A percentile compares a stretch with the other conserved stretches of the same genome.
These are phyloP conservation scores for Citrullus amarus DNA, from an alignment of 306 rosid genomes.

Conservation along the genomic window DNA sequence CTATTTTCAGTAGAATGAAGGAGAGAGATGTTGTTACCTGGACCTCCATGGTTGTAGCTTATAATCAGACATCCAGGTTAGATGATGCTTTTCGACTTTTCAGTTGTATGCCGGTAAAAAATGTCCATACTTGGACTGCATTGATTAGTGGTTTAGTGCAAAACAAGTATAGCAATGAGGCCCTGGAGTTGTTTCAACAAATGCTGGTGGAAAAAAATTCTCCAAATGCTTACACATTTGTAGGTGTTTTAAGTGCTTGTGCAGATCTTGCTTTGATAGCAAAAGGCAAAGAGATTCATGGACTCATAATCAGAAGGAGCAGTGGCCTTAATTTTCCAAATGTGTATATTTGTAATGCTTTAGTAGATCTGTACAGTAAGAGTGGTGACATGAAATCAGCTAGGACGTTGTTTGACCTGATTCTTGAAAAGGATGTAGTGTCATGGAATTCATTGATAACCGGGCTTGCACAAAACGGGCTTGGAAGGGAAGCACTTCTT, in stretches of 20 bases:
- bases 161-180: slow-evolving; percentile 24
- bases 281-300: slow-evolving; percentile 48
- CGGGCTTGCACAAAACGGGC: slow-evolving; percentile 47
- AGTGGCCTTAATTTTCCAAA: slow-evolving; percentile 20
- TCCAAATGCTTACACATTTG: slow-evolving; percentile 37
- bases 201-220: slow-evolving; percentile 29
- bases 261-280: slow-evolving; percentile 30
- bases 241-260: slow-evolving; percentile 40
- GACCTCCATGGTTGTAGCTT: slow-evolving; percentile 40
- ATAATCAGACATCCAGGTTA: slow-evolving; percentile 19
- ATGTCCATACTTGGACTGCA: slow-evolving; percentile 48
- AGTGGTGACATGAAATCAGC: slow-evolving; percentile 49
- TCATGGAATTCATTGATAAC: slow-evolving; percentile 46
- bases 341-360: slow-evolving; percentile 33
- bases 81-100: slow-evolving; percentile 35
- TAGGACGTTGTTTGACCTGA: slow-evolving; percentile 28
- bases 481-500: slow-evolving; percentile 29
- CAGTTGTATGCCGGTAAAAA: slow-evolving; percentile 33
- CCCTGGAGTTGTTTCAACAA: slow-evolving; percentile 27
- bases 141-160: slow-evolving; percentile 30
- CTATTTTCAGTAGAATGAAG: slow-evolving; percentile 30
- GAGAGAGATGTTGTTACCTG: slow-evolving; percentile 48
- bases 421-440: slow-evolving; percentile 26
- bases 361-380: slow-evolving; percentile 48
- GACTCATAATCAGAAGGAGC: slow-evolving; percentile 26